phyloP scores from a whole-genome alignment of 305 asterid genomes.

The Plantago lanceolata region DNA sequence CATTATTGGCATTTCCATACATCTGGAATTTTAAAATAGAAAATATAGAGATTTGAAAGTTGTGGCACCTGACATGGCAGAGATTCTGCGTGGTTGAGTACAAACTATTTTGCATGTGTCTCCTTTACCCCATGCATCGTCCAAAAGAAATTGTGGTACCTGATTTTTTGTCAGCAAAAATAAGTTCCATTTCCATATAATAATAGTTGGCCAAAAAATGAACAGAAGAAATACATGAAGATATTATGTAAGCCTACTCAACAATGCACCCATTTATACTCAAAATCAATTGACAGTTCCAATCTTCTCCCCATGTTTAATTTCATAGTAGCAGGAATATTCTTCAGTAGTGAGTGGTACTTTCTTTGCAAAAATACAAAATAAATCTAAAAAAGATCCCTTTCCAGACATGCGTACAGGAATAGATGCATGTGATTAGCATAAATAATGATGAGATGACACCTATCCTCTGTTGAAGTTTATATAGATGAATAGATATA shows the following conservation, averaged over 20 bases:
- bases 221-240: background rate
- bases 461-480: too few relatives aligned
- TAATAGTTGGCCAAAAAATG: too few relatives aligned
- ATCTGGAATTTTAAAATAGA: conserved; percentile 23
- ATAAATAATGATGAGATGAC: too few relatives aligned
- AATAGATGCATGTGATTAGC: too few relatives aligned
- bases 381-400: background rate
- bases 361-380: too few relatives aligned
- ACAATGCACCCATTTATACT: background rate
- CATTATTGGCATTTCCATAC: conserved; percentile 22
- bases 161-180: conserved; percentile 27
- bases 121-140: conserved; percentile 81
- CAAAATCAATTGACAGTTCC: background rate
- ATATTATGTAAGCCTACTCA: background rate
- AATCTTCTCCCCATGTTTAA: background rate
- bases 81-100: conserved; percentile 91
- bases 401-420: too few relatives aligned
- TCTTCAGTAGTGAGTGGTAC: background rate
- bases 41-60: conserved; percentile 17
- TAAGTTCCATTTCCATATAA: conserved; percentile 13
- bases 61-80: conserved; percentile 83
- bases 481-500: too few relatives aligned
- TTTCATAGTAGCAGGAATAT: background rate
- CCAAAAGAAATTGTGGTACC: conserved; percentile 94
- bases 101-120: conserved; percentile 83